Evolutionary conservation across 768 basidiomycete species (phyloP).

Genomic region (Serendipita indica): DNA sequence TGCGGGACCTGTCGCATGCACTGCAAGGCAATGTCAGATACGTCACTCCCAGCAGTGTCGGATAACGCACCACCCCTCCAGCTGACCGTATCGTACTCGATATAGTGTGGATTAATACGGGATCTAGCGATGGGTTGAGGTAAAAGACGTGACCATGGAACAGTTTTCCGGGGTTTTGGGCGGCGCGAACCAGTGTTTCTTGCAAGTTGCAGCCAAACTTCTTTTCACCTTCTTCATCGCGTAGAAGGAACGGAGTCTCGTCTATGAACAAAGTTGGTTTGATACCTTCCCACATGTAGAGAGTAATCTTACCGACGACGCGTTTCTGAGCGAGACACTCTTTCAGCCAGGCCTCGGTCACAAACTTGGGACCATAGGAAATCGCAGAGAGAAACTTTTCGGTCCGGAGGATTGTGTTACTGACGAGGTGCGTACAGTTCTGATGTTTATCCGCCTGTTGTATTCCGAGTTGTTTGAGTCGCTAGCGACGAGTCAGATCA

Average conservation of each 20-base stretch:
- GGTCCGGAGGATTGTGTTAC: constrained; percentile 55
- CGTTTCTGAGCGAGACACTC: constrained; percentile 39
- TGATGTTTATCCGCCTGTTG: constrained; percentile 26
- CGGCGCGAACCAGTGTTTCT: constrained; percentile 46
- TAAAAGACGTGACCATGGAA: constrained; percentile 60
- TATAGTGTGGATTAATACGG: constrained; percentile 33
- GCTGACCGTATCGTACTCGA: constrained; percentile 53
- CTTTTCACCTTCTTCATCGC: constrained; percentile 46
- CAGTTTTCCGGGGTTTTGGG: constrained; percentile 35
- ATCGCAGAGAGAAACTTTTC: constrained; percentile 80
- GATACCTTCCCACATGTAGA: constrained; percentile 44
- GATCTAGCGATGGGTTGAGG: constrained; percentile 45
- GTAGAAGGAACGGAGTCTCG: constrained; percentile 42
- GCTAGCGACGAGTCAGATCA: neutral
- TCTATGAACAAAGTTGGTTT: constrained; percentile 54
- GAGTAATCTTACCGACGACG: constrained; percentile 44
- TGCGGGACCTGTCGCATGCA: constrained; percentile 38
- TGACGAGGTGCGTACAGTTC: constrained; percentile 71
- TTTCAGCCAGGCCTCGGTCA: constrained; percentile 55
- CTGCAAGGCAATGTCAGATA: constrained; percentile 3
- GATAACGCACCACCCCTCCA: constrained; percentile 50
- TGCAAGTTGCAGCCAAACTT: constrained; percentile 51
- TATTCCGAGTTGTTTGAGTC: neutral
- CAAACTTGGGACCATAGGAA: constrained; percentile 41
- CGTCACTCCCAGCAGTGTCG: neutral